Percentiles rank a stretch among this genome's conserved stretches.
Evolutionary conservation across 2,329 filamentous ascomycete species (phyloP).

Genomic region (Fusarium annulatum): DNA sequence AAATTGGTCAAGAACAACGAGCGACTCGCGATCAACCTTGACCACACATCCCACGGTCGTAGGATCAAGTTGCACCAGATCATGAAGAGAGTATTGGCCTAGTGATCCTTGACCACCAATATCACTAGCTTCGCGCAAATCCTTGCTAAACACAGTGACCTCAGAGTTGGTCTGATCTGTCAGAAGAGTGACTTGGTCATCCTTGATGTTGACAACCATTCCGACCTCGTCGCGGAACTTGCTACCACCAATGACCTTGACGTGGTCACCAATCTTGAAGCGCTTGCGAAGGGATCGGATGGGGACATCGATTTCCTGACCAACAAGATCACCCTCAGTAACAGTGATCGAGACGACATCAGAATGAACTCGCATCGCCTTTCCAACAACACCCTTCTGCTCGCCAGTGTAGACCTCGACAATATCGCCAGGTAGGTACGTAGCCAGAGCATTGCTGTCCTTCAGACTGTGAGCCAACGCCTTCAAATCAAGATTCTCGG

Average conservation of each 20-base stretch:
- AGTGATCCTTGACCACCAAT: slow-evolving; percentile 85
- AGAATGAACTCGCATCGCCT: slow-evolving; percentile 84
- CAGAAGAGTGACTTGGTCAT: slow-evolving; percentile 91
- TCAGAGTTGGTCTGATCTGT: slow-evolving; percentile 94
- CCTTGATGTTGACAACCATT: slow-evolving; percentile 93
- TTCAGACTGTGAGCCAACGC: slow-evolving; percentile 91
- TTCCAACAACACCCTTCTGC: slow-evolving; percentile 90
- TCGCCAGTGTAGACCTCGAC: slow-evolving; percentile 97
- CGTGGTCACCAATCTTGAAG: slow-evolving; percentile 93
- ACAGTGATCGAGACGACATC: slow-evolving; percentile 93
- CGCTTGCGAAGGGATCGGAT: slow-evolving; percentile 92
- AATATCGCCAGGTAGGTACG: slow-evolving; percentile 92
- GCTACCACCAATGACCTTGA: slow-evolving; percentile 97
- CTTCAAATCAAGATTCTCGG: slow-evolving; percentile 91
- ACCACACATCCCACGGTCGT: slow-evolving; percentile 93
- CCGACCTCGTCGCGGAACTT: slow-evolving; percentile 95
- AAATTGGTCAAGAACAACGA: slow-evolving; percentile 91
- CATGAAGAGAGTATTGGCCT: slow-evolving; percentile 92
- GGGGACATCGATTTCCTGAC: slow-evolving; percentile 90
- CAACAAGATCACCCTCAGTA: slow-evolving; percentile 81
- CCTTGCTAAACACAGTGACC: slow-evolving; percentile 97
- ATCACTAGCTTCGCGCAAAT: slow-evolving; percentile 91
- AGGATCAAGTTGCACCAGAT: slow-evolving; percentile 92
- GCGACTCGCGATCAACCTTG: slow-evolving; percentile 93
- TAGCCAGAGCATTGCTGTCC: slow-evolving; percentile 81